These are phyloP conservation scores for Ophiostoma himal-ulmi DNA, from an alignment of 2,329 filamentous ascomycete genomes.

Conservation along the genomic window DNA sequence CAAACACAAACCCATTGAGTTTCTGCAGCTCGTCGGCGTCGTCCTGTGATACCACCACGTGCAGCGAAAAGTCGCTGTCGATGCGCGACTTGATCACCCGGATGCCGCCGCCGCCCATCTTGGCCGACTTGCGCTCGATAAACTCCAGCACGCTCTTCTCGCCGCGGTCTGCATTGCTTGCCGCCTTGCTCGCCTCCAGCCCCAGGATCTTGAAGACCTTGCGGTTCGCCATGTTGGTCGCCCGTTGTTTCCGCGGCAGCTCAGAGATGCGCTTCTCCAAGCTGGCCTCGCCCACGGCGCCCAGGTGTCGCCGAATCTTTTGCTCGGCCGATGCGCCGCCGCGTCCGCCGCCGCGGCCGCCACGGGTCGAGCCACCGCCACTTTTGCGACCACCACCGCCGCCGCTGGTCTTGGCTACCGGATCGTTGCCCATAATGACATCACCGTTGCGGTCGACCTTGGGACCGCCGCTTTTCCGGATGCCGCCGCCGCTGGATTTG, in stretches of 20 bases:
- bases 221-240: conserved; percentile 29
- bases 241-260: conserved; percentile 27
- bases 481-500: conserved; percentile 35
- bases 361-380: conserved; percentile 12
- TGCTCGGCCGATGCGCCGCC: conserved; percentile 19
- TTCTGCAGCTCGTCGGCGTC: conserved; percentile 60
- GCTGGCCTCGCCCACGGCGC: conserved; percentile 29
- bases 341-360: conserved; percentile 20
- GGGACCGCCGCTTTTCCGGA: conserved; percentile 42
- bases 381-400: conserved; percentile 18
- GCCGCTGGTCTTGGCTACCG: conserved; percentile 19
- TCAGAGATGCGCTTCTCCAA: conserved; percentile 27
- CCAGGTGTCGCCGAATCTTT: conserved; percentile 31
- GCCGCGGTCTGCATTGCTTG: conserved; percentile 60
- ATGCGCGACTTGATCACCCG: conserved; percentile 68
- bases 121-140: conserved; percentile 63
- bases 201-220: conserved; percentile 51
- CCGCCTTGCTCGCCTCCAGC: conserved; percentile 63
- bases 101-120: conserved; percentile 49
- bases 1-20: conserved; percentile 63
- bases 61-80: conserved; percentile 59
- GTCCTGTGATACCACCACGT: conserved; percentile 60
- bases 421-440: conserved; percentile 48
- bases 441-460: conserved; percentile 53
- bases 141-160: conserved; percentile 60